Conservation (phyloP, 108 stramenopile genomes). For the Stephanodiscus minutulus region DNA sequence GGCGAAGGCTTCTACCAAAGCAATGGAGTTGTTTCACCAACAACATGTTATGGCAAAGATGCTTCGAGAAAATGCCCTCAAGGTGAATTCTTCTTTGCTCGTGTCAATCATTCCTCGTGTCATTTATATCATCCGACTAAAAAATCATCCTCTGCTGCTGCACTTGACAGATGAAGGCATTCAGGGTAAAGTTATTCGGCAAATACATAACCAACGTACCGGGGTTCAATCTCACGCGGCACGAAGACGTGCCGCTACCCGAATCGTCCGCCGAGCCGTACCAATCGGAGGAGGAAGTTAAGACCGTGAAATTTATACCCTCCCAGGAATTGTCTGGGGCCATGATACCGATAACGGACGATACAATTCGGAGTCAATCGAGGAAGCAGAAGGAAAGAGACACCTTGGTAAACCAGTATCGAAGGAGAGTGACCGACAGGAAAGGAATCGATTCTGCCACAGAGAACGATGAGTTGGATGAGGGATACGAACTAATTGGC, state of each 20-base stretch:
- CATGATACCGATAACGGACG: background rate
- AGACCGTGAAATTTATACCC: conserved; percentile 12
- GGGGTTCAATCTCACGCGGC: conserved; percentile 42
- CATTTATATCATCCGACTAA: background rate
- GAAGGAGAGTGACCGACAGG: conserved; percentile 2
- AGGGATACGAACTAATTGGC: background rate
- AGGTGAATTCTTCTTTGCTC: conserved; percentile 41
- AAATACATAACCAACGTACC: conserved; percentile 55
- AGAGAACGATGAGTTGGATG: conserved; percentile 11
- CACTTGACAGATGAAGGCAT: conserved; percentile 29
- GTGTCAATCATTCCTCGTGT: too few relatives aligned
- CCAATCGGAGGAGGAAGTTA: conserved; percentile 11
- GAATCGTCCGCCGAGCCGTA: conserved; percentile 47
- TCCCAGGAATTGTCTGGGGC: conserved; percentile 30
- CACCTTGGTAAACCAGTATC: background rate
- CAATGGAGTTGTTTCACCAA: conserved; percentile 23
- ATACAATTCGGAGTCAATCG: background rate
- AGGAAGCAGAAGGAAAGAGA: conserved; percentile 3
- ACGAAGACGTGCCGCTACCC: conserved; percentile 51
- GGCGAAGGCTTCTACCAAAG: conserved; percentile 11
- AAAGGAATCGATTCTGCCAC: conserved; percentile 4
- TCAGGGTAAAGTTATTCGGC: conserved; percentile 66
- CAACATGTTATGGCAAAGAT: conserved; percentile 44
- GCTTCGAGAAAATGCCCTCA: conserved; percentile 69
- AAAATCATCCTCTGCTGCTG: background rate